phyloP scores from a whole-genome alignment of 306 rosid species.

The Macrotyloma uniflorum region DNA sequence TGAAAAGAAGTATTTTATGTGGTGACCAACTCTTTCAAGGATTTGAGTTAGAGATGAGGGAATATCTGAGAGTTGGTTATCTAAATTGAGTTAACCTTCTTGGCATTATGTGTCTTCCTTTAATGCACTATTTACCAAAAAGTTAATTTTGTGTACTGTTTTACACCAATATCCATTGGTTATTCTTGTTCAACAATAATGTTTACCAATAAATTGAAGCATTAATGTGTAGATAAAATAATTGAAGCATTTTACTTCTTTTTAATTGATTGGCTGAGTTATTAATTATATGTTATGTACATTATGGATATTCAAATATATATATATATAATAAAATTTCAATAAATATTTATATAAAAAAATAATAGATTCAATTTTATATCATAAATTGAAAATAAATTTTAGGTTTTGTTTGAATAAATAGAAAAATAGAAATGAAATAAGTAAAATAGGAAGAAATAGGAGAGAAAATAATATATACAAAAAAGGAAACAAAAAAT shows the following conservation, averaged over 20 bases:
- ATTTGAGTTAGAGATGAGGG: background rate
- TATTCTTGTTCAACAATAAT: background rate
- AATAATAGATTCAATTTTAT: no score
- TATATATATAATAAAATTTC: background rate
- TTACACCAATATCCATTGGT: background rate
- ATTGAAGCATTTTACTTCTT: background rate
- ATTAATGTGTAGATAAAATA: background rate
- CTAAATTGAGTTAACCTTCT: background rate
- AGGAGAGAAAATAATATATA: no score
- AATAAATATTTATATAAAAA: background rate
- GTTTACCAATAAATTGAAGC: background rate
- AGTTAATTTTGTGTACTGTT: background rate
- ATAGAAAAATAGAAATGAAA: no score
- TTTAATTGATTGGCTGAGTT: background rate
- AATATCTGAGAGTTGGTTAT: background rate
- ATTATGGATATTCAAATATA: background rate
- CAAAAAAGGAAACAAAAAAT: no score
- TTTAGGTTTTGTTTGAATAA: no score
- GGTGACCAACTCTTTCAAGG: slow-evolving; percentile 5
- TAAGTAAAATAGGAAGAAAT: no score
- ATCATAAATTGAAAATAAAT: no score
- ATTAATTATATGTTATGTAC: background rate
- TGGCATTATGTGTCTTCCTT: background rate
- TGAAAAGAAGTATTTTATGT: background rate
- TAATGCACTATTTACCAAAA: background rate